Evolutionary conservation across 1,284 basidiomycete species (phyloP).

Genomic region (Cutaneotrichosporon sp.): DNA sequence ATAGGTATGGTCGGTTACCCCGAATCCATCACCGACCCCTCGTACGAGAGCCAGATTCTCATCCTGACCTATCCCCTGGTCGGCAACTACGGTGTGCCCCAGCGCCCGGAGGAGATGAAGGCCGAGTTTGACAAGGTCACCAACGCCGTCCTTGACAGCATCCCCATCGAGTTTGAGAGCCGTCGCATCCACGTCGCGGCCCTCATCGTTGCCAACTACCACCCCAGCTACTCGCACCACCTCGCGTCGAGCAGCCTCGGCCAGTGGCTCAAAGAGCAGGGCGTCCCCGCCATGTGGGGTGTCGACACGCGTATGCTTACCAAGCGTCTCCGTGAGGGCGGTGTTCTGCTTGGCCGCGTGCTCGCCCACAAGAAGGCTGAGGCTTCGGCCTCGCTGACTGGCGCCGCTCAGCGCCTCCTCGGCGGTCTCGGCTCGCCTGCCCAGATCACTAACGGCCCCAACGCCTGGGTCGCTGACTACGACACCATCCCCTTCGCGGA

Average conservation of each 20-base stretch:
- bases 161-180: constrained; percentile 87
- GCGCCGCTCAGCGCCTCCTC: constrained; percentile 51
- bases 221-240: constrained; percentile 92
- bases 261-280: constrained; percentile 92
- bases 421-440: constrained; percentile 35
- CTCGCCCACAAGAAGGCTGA: constrained; percentile 59
- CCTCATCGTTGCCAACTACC: constrained; percentile 90
- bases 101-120: constrained; percentile 58
- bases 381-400: constrained; percentile 42
- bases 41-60: constrained; percentile 97
- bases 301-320: constrained; percentile 96
- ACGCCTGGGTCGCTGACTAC: constrained; percentile 77
- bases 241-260: constrained; percentile 85
- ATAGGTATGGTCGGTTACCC: constrained; percentile 99
- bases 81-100: constrained; percentile 98
- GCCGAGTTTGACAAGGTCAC: constrained; percentile 47
- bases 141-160: constrained; percentile 57
- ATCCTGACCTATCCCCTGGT: constrained; percentile 95
- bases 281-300: constrained; percentile 91
- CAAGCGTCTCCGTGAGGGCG: constrained; percentile 92
- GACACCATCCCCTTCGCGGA: constrained; percentile 79
- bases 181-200: constrained; percentile 90
- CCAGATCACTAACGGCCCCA: constrained; percentile 24
- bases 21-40: constrained; percentile 97
- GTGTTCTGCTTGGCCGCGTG: constrained; percentile 83